These are phyloP conservation scores for Nicotiana sylvestris DNA, from an alignment of 257 asterid species.

Conservation along the genomic window DNA sequence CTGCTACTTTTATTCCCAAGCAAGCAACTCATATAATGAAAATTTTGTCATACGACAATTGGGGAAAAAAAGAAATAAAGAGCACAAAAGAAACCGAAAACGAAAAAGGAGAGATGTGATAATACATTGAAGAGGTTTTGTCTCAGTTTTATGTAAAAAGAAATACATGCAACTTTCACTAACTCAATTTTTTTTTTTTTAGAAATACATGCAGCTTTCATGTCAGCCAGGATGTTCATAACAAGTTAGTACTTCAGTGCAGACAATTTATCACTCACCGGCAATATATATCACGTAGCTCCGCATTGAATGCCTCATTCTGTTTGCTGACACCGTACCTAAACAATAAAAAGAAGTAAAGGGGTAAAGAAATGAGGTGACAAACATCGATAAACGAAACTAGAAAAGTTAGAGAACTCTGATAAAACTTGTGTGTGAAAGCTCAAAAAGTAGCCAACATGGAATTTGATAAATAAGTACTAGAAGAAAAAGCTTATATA, in stretches of 20 bases:
- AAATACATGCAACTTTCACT: too few relatives aligned
- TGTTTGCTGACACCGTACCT: constrained; percentile 93
- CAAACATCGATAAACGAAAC: not conserved
- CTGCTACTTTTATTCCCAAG: not conserved
- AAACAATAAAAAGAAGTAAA: constrained; percentile 17
- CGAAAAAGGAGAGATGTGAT: not conserved
- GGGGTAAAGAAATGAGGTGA: not conserved
- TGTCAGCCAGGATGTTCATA: not conserved
- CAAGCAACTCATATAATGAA: constrained; percentile 6
- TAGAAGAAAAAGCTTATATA: too few relatives aligned
- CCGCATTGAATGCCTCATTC: constrained; percentile 81
- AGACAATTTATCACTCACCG: constrained; percentile 39
- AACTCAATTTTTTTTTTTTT: too few relatives aligned
- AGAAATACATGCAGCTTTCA: not conserved
- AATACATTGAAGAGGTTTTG: not conserved
- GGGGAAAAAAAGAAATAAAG: not conserved
- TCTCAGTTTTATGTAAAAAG: too few relatives aligned
- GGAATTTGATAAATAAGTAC: not conserved
- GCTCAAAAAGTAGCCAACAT: not conserved
- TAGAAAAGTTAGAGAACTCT: not conserved
- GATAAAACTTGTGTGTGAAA: not conserved
- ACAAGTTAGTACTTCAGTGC: not conserved
- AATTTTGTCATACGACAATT: not conserved
- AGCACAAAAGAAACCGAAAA: not conserved
- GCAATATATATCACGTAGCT: constrained; percentile 87